phyloP scores from a whole-genome alignment of 2,329 filamentous ascomycete genomes.

The Neurospora crassa region DNA sequence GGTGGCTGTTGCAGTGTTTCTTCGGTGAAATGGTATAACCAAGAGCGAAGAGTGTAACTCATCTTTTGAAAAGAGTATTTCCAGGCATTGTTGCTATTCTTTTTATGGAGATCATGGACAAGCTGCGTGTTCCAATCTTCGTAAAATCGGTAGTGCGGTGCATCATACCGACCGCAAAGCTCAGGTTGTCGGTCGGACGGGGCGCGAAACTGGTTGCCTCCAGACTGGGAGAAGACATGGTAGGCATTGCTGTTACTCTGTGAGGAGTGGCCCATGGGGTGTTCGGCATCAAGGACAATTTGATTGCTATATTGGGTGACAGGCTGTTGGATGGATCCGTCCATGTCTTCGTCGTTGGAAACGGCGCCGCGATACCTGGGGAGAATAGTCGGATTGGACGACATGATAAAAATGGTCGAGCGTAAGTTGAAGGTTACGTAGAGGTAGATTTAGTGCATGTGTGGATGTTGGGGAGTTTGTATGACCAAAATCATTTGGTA shows the following conservation, averaged over 20 bases:
- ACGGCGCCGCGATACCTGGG: not conserved
- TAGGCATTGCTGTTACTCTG: not conserved
- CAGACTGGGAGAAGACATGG: not conserved
- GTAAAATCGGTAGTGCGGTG: not conserved
- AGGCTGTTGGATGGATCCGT: not conserved
- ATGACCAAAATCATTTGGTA: not conserved
- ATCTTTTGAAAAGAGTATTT: not conserved
- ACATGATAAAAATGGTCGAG: not conserved
- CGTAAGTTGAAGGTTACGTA: not conserved
- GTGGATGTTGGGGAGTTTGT: not conserved
- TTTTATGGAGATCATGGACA: accelerated
- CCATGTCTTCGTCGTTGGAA: not conserved
- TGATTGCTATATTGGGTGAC: not conserved
- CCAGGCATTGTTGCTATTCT: not conserved
- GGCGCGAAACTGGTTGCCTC: no score
- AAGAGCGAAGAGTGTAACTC: not conserved
- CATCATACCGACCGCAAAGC: not conserved
- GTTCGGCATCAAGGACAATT: not conserved
- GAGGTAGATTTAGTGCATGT: no score
- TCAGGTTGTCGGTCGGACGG: no score
- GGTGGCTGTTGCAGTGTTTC: not conserved
- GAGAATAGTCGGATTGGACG: no score
- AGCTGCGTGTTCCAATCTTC: not conserved
- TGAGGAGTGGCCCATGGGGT: not conserved
- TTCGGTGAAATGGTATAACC: not conserved